Conservation (phyloP, 2,329 filamentous ascomycete genomes). For the Niveomyces coronatus region DNA sequence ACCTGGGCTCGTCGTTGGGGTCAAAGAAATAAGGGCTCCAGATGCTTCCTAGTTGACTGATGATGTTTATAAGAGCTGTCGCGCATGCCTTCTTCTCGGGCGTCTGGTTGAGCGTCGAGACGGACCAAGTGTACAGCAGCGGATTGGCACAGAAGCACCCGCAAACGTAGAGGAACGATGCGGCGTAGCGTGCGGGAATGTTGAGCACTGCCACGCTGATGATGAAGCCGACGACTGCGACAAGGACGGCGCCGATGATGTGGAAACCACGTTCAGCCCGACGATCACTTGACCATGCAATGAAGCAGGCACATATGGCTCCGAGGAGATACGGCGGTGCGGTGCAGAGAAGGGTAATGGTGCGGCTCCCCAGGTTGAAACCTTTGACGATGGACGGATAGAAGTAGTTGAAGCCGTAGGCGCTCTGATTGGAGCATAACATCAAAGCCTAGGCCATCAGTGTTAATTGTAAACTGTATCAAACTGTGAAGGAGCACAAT, state of each 20-base stretch:
- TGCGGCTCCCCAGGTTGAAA: conserved; percentile 10
- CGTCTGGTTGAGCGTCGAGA: conserved; percentile 14
- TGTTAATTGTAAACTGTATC: too few relatives aligned
- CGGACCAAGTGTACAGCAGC: conserved; percentile 13
- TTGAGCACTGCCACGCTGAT: conserved; percentile 16
- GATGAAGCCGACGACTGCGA: conserved; percentile 15
- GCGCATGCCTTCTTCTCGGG: conserved; percentile 17
- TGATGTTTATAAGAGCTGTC: conserved; percentile 16
- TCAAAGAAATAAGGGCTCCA: conserved; percentile 20
- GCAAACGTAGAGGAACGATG: conserved; percentile 15
- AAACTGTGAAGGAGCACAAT: too few relatives aligned
- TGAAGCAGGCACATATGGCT: background rate
- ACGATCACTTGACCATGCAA: background rate
- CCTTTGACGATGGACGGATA: conserved; percentile 15
- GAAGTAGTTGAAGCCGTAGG: conserved; percentile 15
- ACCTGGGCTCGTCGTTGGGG: conserved; percentile 15
- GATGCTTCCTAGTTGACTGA: conserved; percentile 16
- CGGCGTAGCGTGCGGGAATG: conserved; percentile 13
- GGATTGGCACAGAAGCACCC: conserved; percentile 15
- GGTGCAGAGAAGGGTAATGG: conserved; percentile 12
- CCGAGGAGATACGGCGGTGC: conserved; percentile 13
- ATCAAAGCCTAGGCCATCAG: too few relatives aligned
- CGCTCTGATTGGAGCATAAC: too few relatives aligned
- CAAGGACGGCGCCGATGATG: conserved; percentile 11
- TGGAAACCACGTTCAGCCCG: conserved; percentile 4